These are phyloP conservation scores for Phellinidium pouzarii DNA, from an alignment of 1,284 basidiomycete species.

Conservation along the genomic window DNA sequence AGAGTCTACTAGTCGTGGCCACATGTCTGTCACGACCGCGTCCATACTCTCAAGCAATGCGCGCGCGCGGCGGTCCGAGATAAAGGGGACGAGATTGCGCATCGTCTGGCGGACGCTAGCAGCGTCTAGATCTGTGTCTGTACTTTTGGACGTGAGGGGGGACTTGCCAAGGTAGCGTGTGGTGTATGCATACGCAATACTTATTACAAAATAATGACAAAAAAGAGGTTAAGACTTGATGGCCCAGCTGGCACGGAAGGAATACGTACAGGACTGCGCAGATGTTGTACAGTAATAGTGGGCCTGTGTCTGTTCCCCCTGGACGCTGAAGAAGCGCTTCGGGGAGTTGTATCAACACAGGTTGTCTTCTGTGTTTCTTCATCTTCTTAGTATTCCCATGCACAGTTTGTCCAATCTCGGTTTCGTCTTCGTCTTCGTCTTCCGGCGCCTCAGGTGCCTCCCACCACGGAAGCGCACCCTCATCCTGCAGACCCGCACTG, in stretches of 20 bases:
- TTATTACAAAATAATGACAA: too few species aligned
- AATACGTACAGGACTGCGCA: slow-evolving; percentile 60
- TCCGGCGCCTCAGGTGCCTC: slow-evolving; percentile 25
- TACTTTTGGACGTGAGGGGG: too few species aligned
- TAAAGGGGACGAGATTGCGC: slow-evolving; percentile 54
- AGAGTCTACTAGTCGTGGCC: slow-evolving; percentile 33
- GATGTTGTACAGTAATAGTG: slow-evolving; percentile 57
- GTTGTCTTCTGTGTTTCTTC: slow-evolving; percentile 33
- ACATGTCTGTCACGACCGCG: slow-evolving; percentile 49
- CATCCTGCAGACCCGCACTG: slow-evolving; percentile 44
- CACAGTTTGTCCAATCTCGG: too few species aligned
- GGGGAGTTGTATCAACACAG: slow-evolving; percentile 45
- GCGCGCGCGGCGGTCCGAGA: slow-evolving; percentile 49
- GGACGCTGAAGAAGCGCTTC: slow-evolving; percentile 36
- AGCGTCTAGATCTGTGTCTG: too few species aligned
- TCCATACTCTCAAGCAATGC: slow-evolving; percentile 41
- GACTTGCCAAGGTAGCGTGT: slow-evolving; percentile 55
- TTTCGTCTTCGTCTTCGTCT: slow-evolving; percentile 1
- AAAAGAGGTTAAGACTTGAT: too few species aligned
- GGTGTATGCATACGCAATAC: slow-evolving; percentile 59
- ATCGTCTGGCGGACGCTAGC: slow-evolving; percentile 34
- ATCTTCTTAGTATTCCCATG: not conserved
- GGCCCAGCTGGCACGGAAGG: too few species aligned
- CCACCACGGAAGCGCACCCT: slow-evolving; percentile 54
- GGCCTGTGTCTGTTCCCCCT: slow-evolving; percentile 27